These are phyloP conservation scores for Cucurbita moschata DNA, from an alignment of 306 rosid species.

Conservation along the genomic window DNA sequence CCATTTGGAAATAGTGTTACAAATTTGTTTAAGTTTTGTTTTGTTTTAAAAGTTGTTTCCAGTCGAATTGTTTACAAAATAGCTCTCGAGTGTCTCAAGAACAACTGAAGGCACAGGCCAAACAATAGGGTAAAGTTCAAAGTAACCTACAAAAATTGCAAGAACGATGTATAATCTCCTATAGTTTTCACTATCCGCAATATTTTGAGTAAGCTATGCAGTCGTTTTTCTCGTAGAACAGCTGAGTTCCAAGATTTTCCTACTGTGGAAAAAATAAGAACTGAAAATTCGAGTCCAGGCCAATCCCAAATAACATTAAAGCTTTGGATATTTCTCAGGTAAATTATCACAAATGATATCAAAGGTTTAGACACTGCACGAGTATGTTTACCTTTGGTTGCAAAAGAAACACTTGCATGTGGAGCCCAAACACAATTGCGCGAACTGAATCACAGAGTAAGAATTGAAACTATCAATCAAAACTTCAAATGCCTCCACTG, in stretches of 20 bases:
- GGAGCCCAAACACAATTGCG: conserved; percentile 83
- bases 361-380: neutral
- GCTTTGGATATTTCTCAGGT: neutral
- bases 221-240: neutral
- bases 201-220: neutral
- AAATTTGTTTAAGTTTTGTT: neutral
- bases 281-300: neutral
- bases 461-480: neutral
- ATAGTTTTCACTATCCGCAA: neutral
- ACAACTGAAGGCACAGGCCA: neutral
- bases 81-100: neutral
- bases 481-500: neutral
- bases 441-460: conserved; percentile 46
- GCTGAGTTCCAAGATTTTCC: neutral
- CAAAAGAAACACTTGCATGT: conserved; percentile 49
- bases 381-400: conserved; percentile 50
- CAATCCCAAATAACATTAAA: neutral
- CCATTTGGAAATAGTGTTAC: neutral
- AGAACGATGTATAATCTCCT: neutral
- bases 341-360: neutral
- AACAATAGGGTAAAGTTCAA: neutral
- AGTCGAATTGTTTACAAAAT: neutral
- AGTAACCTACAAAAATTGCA: neutral
- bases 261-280: neutral
- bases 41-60: neutral